Evolutionary conservation across 78 protist species (phyloP).

Genomic region (Polysphondylium violaceum): DNA sequence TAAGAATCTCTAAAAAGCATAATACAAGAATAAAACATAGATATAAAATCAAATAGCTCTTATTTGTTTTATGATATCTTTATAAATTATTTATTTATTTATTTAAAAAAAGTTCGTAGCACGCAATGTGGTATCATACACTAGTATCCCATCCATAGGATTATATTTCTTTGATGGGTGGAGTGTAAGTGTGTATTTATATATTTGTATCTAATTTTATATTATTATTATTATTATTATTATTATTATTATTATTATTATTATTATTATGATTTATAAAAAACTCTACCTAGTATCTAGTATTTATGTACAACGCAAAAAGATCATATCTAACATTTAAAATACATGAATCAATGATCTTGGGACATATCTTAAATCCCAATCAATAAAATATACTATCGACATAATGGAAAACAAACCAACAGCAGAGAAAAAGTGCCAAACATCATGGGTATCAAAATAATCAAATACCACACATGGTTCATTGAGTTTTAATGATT

Average conservation of each 20-base stretch:
- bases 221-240: neutral
- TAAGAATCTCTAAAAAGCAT: neutral
- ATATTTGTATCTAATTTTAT: neutral
- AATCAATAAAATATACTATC: conserved; percentile 63
- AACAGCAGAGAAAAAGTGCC: conserved; percentile 63
- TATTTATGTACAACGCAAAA: too few species aligned
- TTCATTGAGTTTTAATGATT: conserved; percentile 30
- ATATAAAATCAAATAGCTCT: neutral
- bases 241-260: neutral
- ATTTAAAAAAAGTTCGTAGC: neutral
- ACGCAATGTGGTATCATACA: too few species aligned
- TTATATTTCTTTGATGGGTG: neutral
- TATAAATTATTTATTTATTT: neutral
- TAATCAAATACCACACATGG: conserved; percentile 64
- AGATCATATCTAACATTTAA: too few species aligned
- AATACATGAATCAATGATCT: conserved; percentile 61
- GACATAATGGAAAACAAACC: conserved; percentile 65
- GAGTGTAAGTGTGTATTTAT: neutral
- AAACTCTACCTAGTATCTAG: neutral
- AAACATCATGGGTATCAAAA: conserved; percentile 62
- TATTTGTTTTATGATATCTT: neutral
- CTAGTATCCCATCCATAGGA: neutral
- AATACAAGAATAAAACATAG: neutral
- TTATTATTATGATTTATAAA: neutral
- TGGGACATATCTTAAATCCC: conserved; percentile 45